Evolutionary conservation across 495 filamentous ascomycete genomes (phyloP), one percentile per base, ranked within the genome.

Genomic region (Ascodesmis nigricans): DNA sequence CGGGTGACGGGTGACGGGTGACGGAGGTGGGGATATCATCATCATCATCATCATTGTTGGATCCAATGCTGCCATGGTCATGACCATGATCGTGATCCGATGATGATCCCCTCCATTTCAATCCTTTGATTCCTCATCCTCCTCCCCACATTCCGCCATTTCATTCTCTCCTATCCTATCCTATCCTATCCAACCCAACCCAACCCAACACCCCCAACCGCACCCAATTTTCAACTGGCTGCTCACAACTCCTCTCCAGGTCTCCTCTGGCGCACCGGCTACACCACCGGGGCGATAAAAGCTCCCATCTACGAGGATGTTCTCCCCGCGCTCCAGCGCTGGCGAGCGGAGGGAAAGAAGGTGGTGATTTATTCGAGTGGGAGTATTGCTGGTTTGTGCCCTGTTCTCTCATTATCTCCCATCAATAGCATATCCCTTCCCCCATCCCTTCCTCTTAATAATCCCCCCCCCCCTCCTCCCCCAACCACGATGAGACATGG

Each of bases 281-380:
- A 78, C 52, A 54, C 55, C 30, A 55, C 58, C 11, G 68, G 71
- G 39, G 57, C 60, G 35, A 60, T 77, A 31, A 57, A 59, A 26
- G 71, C 72, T 11, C 73, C 73, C 23, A 58, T 79, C 38, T 80
- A 75, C 52, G 53, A 61, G 6, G 75, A 80, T 44, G 74, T 80
- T 13, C 53, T 60, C 11, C 63, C 65, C 14, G 55, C 55, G 21
- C 48, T 80, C 25, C 50, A 55, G 14, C 15, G 48, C 24, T 78
- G 71, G 72, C 45, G 53, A 25, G 36, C 43, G 43, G 52, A 9
- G 58, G 35, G 35, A 7, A 37, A 30, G 24, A 59, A 6, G 46
- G 57, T 78, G 25, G 61, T 67, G 44, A 76, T 80, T 47, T 80
- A 76, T 56, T 76, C 71, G 5, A 72, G 66, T 11, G 75, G 75